Base-by-base conservation (phyloP, 352 stramenopile species). In the Pythium scleroteichum region DNA sequence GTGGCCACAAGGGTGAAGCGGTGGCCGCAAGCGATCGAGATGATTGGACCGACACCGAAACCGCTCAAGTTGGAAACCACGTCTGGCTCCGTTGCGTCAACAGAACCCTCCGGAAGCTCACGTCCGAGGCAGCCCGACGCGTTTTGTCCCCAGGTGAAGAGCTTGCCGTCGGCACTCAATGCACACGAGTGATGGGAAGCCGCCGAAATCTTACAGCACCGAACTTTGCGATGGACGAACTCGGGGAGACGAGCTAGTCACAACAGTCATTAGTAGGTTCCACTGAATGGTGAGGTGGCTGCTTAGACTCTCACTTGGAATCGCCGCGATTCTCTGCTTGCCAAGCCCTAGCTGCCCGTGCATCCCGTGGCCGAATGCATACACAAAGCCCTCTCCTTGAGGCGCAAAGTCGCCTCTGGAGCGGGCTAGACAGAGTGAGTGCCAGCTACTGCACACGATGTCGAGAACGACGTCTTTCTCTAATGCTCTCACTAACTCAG, bases 131-230 rank as follows among this genome's bases (percentile, higher is more conserved):
- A 89, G 0, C 79, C 83, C 0, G 61, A 74, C 0, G 64, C 26
- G 41, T 89, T 90, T 26, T 79, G 75, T 0, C 83, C 83, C 83
- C 83, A 92, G 0, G 81, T 88, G 62, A 88, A 90, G 23, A 92
- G 59, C n/a, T 77, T 71, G 1, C 81, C 81, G 26, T 90, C 79
- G 0, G 63, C 58, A 2, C 66, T 79, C 20, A 92, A 64, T 8
- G 79, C 77, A 12, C 74, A 77, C 26, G 69, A 78, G 59, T 92
- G 83, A 45, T 82, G 70, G 12, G 83, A 87, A 1, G 80, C 87
- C 5, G 68, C 76, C 0, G 72, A 66, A 27, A 92, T 75, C 10
- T 69, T 48, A 4, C 64, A 53, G 33, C 83, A 90, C 12, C 71
- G 76, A 6, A 89, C 49, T 40, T 71, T 74, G 26, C 78, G 78